Evolutionary conservation across 2,329 filamentous ascomycete genomes (phyloP).

Genomic region (Amauroascus verrucosus): DNA sequence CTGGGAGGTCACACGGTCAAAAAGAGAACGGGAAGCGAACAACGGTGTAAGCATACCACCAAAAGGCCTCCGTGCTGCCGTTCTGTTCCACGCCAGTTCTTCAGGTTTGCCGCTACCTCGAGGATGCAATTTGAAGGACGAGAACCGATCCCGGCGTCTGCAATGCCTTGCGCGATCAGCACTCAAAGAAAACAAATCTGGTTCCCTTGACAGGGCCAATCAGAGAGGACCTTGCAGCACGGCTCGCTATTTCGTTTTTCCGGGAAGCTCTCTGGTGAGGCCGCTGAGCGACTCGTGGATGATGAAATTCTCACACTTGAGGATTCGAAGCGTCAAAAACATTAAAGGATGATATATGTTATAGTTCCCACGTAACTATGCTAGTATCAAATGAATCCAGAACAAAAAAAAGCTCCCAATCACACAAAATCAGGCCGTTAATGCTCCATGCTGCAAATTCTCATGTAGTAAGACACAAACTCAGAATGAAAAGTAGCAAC

Average conservation of each 20-base stretch:
- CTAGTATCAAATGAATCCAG: neutral
- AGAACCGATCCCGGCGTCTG: neutral
- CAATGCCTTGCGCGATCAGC: neutral
- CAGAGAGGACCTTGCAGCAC: neutral
- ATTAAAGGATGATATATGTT: neutral
- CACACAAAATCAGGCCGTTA: conserved; percentile 1
- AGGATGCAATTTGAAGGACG: conserved; percentile 1
- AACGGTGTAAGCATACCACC: neutral
- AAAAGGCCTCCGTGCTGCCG: no score
- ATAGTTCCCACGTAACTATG: conserved; percentile 3
- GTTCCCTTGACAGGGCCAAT: neutral
- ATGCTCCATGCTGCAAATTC: conserved; percentile 9
- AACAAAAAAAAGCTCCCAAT: neutral
- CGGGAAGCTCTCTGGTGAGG: neutral
- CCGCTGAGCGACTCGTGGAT: no score
- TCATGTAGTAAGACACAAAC: conserved; percentile 8
- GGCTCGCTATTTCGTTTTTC: neutral
- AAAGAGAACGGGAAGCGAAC: no score
- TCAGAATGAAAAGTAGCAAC: conserved; percentile 3
- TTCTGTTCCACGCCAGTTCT: neutral
- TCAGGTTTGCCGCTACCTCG: neutral
- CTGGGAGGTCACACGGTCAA: no score
- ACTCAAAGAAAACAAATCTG: conserved; percentile 4
- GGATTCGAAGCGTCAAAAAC: neutral
- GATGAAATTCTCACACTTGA: neutral